These are phyloP conservation scores for Westerdykella aurantiaca DNA, from an alignment of 2,329 filamentous ascomycete species.

Conservation along the genomic window DNA sequence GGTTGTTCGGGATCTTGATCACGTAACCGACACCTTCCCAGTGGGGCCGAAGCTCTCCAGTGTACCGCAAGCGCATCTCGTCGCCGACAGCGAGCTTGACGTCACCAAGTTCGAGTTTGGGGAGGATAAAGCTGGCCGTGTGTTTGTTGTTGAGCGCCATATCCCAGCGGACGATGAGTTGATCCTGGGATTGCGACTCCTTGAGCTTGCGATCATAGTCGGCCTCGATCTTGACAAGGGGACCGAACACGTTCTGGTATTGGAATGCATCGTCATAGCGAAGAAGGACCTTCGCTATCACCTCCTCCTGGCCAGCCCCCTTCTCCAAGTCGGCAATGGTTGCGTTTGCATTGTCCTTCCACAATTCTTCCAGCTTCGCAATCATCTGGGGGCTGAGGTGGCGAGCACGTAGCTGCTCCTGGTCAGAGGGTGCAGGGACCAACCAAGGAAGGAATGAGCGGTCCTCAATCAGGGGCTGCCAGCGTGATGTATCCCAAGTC, in stretches of 20 bases:
- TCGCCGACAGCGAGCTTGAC: slow-evolving; percentile 97
- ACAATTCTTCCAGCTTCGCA: slow-evolving; percentile 93
- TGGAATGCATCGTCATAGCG: slow-evolving; percentile 97
- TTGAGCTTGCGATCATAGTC: slow-evolving; percentile 99
- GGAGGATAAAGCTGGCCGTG: slow-evolving; percentile 87
- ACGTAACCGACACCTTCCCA: slow-evolving; percentile 99
- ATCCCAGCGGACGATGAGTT: slow-evolving; percentile 90
- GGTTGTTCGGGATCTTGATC: slow-evolving; percentile 98
- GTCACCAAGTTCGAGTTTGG: slow-evolving; percentile 94
- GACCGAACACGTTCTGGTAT: slow-evolving; percentile 98
- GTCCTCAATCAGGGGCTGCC: slow-evolving; percentile 96
- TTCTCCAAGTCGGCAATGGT: slow-evolving; percentile 91
- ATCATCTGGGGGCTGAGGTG: slow-evolving; percentile 93
- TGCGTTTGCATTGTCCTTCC: slow-evolving; percentile 89
- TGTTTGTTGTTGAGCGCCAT: slow-evolving; percentile 96
- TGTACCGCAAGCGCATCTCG: slow-evolving; percentile 96
- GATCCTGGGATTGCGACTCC: slow-evolving; percentile 95
- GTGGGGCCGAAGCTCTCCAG: slow-evolving; percentile 80
- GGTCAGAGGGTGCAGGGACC: slow-evolving; percentile 79
- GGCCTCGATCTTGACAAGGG: slow-evolving; percentile 96
- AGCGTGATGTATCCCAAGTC: slow-evolving; percentile 98
- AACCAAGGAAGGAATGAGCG: slow-evolving; percentile 94
- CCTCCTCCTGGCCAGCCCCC: slow-evolving; percentile 84
- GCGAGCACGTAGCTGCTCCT: slow-evolving; percentile 90
- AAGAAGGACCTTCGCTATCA: slow-evolving; percentile 84